Evolutionary conservation across 2,329 filamentous ascomycete species (phyloP).

Genomic region (Penicillium fuscoglaucum): DNA sequence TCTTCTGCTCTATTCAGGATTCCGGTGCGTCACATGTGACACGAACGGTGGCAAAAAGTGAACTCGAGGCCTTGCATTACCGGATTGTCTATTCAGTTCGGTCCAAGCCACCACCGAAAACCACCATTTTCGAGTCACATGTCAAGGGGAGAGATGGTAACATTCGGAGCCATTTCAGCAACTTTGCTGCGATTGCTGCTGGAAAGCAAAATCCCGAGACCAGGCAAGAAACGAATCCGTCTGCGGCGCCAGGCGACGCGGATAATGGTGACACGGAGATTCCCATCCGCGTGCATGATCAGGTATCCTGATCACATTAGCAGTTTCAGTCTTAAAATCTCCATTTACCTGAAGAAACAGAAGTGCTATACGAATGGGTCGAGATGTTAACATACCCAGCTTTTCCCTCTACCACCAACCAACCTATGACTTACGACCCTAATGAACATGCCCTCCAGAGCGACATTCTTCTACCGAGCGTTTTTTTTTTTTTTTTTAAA

Average conservation of each 20-base stretch:
- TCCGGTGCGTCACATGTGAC: slow-evolving; percentile 70
- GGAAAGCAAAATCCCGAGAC: not conserved
- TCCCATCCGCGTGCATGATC: slow-evolving; percentile 13
- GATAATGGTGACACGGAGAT: slow-evolving; percentile 3
- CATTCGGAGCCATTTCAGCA: slow-evolving; percentile 17
- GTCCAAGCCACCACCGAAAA: slow-evolving; percentile 59
- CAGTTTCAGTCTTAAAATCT: not conserved
- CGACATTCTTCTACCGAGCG: slow-evolving; percentile 12
- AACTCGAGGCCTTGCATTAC: slow-evolving; percentile 71
- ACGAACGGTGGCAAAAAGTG: slow-evolving; percentile 74
- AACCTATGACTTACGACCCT: slow-evolving; percentile 15
- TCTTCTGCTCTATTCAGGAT: slow-evolving; percentile 67
- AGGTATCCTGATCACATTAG: not conserved
- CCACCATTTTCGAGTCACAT: slow-evolving; percentile 41
- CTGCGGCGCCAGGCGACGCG: not conserved
- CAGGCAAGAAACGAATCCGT: not conserved
- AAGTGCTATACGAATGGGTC: not conserved
- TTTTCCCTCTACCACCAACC: not conserved
- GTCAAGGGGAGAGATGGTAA: slow-evolving; percentile 15
- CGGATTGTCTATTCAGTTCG: slow-evolving; percentile 71
- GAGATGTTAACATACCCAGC: not conserved
- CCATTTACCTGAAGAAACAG: not conserved
- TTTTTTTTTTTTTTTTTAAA: slow-evolving; percentile 12
- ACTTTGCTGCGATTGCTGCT: not conserved
- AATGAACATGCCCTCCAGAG: slow-evolving; percentile 9